Evolutionary conservation across 306 rosid species (phyloP), one percentile per base, ranked within the genome.

Genomic region (Delonix regia): DNA sequence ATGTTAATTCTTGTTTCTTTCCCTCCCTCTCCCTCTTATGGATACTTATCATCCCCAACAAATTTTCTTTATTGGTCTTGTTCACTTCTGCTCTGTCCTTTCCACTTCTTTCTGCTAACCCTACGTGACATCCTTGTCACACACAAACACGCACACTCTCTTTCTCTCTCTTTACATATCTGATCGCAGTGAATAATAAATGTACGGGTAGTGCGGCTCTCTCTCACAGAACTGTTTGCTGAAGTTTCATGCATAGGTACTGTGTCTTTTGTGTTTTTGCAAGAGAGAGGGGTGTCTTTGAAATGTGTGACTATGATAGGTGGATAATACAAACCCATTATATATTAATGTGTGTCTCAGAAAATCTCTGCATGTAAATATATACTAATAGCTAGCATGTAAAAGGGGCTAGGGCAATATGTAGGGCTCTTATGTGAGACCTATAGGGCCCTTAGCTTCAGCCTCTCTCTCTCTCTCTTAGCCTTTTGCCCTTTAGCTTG

Each of bases 211-310:
- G 70, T 36, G 70, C 19, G 69, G 1, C 33, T 24, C 65, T 64
- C 70, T n/a, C 70, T 18, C 70, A 44, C 70, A 38, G 48, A 38
- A 64, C 49, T 36, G 49, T 64, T 63, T 64, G 44, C 70, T 64
- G 70, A 64, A 64, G 70, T 64, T 64, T 64, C 70, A 64, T 64
- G 70, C 70, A 64, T 64, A 64, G 70, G 70, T 64, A 64, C 70
- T 64, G 70, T 64, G 22, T n/a, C 49, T 64, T 64, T 63, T 34
- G 69, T n/a, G 69, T 36, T n/a, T 36, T 36, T 38, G 49, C 70
- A 64, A 34, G 69, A 64, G 70, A 64, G 70, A 60, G 67, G 67
- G 33, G 28, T 13, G 70, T 38, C 49, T 64, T 64, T 38, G 70
- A 64, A 30, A 64, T 9, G 47, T 22, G 70, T 64, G 70, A 64